Conservation (phyloP, 345 rosid species). For the Eucalyptus caleyi region DNA sequence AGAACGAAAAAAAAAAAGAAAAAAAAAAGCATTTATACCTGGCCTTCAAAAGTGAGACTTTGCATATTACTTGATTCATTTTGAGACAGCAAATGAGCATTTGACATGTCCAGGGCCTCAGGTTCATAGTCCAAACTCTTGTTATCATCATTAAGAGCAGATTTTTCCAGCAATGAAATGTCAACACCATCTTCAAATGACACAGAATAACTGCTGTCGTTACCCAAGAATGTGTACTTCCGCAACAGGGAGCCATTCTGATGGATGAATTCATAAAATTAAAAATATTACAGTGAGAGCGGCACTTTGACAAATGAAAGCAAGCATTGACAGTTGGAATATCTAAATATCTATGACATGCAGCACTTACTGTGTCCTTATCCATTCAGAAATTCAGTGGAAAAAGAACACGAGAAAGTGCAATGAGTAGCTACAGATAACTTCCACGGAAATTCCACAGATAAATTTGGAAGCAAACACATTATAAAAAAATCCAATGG, state of each 20-base stretch:
- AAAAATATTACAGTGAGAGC: neutral
- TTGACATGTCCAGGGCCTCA: conserved; percentile 21
- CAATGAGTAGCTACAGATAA: neutral
- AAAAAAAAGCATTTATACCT: conserved; percentile 30
- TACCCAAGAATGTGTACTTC: conserved; percentile 79
- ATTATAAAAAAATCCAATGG: neutral
- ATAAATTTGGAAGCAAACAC: neutral
- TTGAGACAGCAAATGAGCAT: conserved; percentile 18
- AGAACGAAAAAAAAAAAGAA: neutral
- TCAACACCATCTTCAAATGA: conserved; percentile 82
- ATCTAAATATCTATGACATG: neutral
- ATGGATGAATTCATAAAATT: conserved; percentile 1
- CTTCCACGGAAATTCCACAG: neutral
- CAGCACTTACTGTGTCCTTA: neutral
- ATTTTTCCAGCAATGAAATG: conserved; percentile 43
- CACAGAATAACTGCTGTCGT: conserved; percentile 83
- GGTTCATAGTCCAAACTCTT: conserved; percentile 14
- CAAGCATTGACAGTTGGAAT: neutral
- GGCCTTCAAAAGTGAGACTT: conserved; percentile 89
- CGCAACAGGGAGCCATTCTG: conserved; percentile 88
- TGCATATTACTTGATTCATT: conserved; percentile 25
- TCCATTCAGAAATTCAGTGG: neutral
- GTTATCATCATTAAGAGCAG: conserved; percentile 29
- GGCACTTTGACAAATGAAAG: neutral
- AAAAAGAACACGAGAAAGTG: neutral